A percentile compares a stretch with the other conserved stretches of the same genome.
Evolutionary conservation across 164 flowering plant species (phyloP).

Genomic region (Nymphaea thermarum): DNA sequence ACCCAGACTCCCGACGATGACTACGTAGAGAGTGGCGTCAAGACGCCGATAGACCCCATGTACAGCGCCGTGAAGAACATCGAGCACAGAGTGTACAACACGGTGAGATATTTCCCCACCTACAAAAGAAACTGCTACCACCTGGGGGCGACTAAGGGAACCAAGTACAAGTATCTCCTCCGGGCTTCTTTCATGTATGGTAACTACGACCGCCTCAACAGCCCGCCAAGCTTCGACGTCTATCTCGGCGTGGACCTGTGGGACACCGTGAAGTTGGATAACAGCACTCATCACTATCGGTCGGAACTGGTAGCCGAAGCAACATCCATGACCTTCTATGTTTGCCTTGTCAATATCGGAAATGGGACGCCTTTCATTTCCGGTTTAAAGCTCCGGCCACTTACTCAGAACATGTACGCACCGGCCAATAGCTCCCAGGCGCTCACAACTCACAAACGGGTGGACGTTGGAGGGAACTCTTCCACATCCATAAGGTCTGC

Average conservation of each 20-base stretch:
- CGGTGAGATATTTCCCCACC: slow-evolving; percentile 1
- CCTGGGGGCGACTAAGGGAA: background rate
- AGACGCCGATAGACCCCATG: background rate
- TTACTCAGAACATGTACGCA: background rate
- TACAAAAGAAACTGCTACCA: slow-evolving; percentile 3
- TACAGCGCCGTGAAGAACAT: background rate
- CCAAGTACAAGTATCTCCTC: background rate
- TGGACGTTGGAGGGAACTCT: background rate
- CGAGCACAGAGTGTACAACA: background rate
- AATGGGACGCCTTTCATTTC: slow-evolving; percentile 34
- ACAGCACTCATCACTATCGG: background rate
- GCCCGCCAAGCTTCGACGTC: slow-evolving; percentile 26
- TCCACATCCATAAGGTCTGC: too few species aligned
- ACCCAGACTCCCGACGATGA: background rate
- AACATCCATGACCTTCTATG: slow-evolving; percentile 4
- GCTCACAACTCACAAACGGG: background rate
- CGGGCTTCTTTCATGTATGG: slow-evolving; percentile 7
- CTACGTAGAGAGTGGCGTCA: background rate
- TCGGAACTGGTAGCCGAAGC: slow-evolving; percentile 21
- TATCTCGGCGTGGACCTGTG: slow-evolving; percentile 24
- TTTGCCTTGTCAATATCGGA: slow-evolving; percentile 31
- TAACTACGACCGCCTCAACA: slow-evolving; percentile 14
- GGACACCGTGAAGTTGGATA: slow-evolving; percentile 12
- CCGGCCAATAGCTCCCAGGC: background rate
- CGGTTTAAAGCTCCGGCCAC: slow-evolving; percentile 22